phyloP scores from a whole-genome alignment of 106 monocot genomes.

The Agapanthus africanus region DNA sequence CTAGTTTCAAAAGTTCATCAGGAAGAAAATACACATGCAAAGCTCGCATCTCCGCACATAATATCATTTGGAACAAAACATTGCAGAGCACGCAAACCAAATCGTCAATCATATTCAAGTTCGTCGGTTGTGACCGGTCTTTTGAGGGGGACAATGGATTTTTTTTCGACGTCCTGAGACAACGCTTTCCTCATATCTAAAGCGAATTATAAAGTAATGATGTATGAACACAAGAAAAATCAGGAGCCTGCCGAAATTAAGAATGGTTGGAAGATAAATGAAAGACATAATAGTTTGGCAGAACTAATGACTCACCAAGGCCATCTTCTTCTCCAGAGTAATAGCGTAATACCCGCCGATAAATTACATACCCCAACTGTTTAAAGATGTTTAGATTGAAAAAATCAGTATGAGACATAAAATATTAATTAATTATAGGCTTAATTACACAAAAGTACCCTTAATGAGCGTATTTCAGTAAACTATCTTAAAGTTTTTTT shows the following conservation, averaged over 20 bases:
- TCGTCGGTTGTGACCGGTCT: constrained; percentile 79
- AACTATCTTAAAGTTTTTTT: no score
- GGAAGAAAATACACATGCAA: no score
- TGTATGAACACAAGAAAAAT: no score
- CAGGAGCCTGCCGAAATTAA: no score
- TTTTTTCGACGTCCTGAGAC: constrained; percentile 76
- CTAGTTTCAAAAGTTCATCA: no score
- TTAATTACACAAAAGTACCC: no score
- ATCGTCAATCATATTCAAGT: constrained; percentile 74
- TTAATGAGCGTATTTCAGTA: no score
- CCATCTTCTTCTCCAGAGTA: constrained; percentile 99
- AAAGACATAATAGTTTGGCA: no score
- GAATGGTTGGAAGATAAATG: no score
- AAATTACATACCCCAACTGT: constrained; percentile 93
- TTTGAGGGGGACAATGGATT: constrained; percentile 76
- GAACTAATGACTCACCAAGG: constrained; percentile 70
- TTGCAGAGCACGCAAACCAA: background rate
- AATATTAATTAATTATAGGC: no score
- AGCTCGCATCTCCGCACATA: no score
- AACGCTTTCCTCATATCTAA: constrained; percentile 96
- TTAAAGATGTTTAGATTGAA: background rate
- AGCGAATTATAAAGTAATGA: no score
- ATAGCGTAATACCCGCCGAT: constrained; percentile 87
- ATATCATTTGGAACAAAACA: background rate
- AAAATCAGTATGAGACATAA: background rate